Base-by-base conservation (phyloP, 208 protist genomes). In the Novymonas esmeraldas region DNA sequence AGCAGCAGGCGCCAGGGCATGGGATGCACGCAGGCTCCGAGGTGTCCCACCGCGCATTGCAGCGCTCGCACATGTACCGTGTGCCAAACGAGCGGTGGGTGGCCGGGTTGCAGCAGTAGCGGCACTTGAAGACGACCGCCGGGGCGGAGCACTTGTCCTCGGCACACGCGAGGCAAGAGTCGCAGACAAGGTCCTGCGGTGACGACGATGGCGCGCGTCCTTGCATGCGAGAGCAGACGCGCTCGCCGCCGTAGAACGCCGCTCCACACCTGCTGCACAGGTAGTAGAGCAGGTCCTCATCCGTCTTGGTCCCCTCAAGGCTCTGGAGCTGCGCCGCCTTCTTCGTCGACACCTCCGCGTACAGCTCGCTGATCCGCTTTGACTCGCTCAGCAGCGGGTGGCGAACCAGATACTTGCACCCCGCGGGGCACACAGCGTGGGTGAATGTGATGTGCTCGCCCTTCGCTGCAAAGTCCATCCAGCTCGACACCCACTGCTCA, bases 91-190 rank as follows among this genome's bases (percentile, higher is more conserved):
- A 96, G 22, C 83, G 77, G 33, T 94, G 80, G 13, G 88, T 94
- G 9, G 91, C 91, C 2, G 86, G 88, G 66, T 94, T 96, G 63
- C 91, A 96, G 67, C 91, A 96, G 80, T 94, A 96, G 16, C 66
- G 71, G 63, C 91, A 96, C 61, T 96, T 96, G 77, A 92, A 94
- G 33, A 96, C 71, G 2, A 61, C 59, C 2, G 38, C 58, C 3
- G 64, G 50, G 22, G 22, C 57, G 10, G 14, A 1, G 57, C 69
- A 67, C 3, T 48, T 58, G 2, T 29, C 20, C 28, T 75, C 52
- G 11, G 18, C 13, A 26, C 26, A 79, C 3, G 64, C 34, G 39
- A 74, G 68, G 72, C 91, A 96, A 26, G 67, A 29, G n/a, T 92
- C 84, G 66, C 91, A 96, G 54, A 96, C 24, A 10, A 96, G 62